phyloP scores from a whole-genome alignment of 225 moss, liverwort and hornwort genomes.

The Physcomitrium patens region DNA sequence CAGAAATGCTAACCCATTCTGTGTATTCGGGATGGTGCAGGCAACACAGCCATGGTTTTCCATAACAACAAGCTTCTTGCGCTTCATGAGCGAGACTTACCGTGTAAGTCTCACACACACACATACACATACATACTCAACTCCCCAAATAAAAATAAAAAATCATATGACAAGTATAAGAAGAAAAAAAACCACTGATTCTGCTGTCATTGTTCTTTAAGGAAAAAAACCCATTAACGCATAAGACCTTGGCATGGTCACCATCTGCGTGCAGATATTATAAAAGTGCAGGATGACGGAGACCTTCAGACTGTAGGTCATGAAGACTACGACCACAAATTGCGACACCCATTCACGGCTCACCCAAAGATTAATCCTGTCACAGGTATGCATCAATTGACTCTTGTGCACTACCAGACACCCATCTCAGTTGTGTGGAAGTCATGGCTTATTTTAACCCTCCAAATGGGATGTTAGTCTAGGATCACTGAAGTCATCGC shows the following conservation, averaged over 20 bases:
- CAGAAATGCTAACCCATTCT: background rate
- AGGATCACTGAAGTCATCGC: too few species aligned
- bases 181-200: too few species aligned
- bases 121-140: too few species aligned
- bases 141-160: too few species aligned
- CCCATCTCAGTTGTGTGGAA: too few species aligned
- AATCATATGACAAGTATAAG: too few species aligned
- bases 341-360: conserved; percentile 41
- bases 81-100: conserved; percentile 17
- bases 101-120: background rate
- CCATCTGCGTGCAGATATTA: conserved; percentile 19
- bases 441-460: too few species aligned
- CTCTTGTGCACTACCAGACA: too few species aligned
- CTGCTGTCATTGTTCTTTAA: too few species aligned
- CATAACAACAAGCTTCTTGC: conserved; percentile 22
- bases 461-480: too few species aligned
- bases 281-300: conserved; percentile 56
- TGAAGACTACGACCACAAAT: conserved; percentile 41
- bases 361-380: conserved; percentile 32
- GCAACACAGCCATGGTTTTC: conserved; percentile 11
- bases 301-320: conserved; percentile 60
- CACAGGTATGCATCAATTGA: conserved; percentile 3
- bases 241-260: background rate
- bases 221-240: too few species aligned
- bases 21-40: background rate